These are phyloP conservation scores for Ichthyophonus hoferi DNA, from an alignment of 208 protist species.

Conservation along the genomic window DNA sequence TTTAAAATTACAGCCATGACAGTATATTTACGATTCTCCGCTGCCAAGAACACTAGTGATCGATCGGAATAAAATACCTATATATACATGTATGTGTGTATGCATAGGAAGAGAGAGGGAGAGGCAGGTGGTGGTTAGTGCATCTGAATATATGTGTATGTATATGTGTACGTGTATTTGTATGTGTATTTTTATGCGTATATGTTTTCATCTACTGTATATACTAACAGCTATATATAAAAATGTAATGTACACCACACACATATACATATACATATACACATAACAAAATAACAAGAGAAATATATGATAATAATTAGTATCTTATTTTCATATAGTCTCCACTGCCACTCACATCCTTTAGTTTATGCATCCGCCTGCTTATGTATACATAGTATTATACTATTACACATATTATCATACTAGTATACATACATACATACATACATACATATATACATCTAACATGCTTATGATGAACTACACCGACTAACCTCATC, in stretches of 20 bases:
- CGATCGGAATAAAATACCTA: constrained; percentile 32
- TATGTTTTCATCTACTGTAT: too few relatives aligned
- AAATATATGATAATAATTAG: neutral
- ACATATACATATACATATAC: neutral
- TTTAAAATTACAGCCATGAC: constrained; percentile 38
- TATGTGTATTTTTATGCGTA: neutral
- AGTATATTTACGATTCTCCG: constrained; percentile 49
- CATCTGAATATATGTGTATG: neutral
- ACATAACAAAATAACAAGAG: neutral
- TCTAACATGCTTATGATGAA: too few relatives aligned
- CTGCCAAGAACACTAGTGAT: constrained; percentile 33
- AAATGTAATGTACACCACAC: neutral
- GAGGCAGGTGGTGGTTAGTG: too few relatives aligned
- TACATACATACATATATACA: too few relatives aligned
- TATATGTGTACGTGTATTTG: neutral
- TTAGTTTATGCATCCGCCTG: neutral
- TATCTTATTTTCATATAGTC: neutral
- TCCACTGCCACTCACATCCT: neutral
- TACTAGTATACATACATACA: neutral
- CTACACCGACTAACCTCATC: too few relatives aligned
- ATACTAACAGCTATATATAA: neutral
- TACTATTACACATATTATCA: neutral
- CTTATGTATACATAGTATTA: too few relatives aligned
- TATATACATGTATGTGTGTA: neutral
- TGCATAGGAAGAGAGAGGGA: neutral